Evolutionary conservation across 2,329 filamentous ascomycete species (phyloP).

Genomic region (Stagonosporopsis tanaceti): DNA sequence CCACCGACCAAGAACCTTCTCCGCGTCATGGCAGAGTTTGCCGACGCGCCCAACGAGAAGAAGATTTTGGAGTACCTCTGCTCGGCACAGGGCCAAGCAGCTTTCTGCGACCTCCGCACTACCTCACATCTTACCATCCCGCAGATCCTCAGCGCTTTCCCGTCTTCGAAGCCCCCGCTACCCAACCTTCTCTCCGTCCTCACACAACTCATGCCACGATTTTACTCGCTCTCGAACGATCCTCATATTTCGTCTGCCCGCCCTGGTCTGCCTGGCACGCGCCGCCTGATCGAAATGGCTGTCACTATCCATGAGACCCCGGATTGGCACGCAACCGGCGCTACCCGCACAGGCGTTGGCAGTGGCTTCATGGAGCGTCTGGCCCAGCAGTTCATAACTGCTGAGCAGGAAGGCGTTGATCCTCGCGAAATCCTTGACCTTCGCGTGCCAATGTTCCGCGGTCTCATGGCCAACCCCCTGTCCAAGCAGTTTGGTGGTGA

Average conservation of each 20-base stretch:
- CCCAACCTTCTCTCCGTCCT: constrained; percentile 81
- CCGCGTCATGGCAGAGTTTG: constrained; percentile 84
- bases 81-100: constrained; percentile 87
- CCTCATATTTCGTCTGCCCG: constrained; percentile 79
- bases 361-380: constrained; percentile 93
- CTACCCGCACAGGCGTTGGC: constrained; percentile 79
- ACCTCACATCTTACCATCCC: constrained; percentile 83
- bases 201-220: constrained; percentile 92
- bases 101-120: constrained; percentile 92
- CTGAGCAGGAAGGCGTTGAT: constrained; percentile 65
- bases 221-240: constrained; percentile 97
- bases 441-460: constrained; percentile 95
- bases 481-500: constrained; percentile 91
- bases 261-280: constrained; percentile 70
- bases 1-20: constrained; percentile 88
- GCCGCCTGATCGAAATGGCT: constrained; percentile 91
- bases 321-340: constrained; percentile 73
- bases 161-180: constrained; percentile 86
- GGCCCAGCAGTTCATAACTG: constrained; percentile 74
- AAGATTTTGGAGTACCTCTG: constrained; percentile 87
- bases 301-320: constrained; percentile 90
- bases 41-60: constrained; percentile 80
- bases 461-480: constrained; percentile 95
- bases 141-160: constrained; percentile 90
- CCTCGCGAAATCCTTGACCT: constrained; percentile 64